Evolutionary conservation across 495 filamentous ascomycete species (phyloP).

Genomic region (Aspergillus sclerotiicarbonarius): DNA sequence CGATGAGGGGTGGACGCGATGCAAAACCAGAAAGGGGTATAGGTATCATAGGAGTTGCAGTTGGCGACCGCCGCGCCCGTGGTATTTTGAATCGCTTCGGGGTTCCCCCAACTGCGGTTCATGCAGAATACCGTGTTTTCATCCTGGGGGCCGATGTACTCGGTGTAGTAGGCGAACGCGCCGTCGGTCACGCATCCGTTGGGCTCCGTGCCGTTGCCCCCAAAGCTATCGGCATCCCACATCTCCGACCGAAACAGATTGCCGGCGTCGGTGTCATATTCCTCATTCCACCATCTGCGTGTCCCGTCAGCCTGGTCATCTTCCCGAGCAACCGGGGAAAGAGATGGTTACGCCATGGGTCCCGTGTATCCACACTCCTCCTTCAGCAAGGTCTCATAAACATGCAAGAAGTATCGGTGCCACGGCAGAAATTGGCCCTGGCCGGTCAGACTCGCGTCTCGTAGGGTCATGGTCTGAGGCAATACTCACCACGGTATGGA

Average conservation of each 20-base stretch:
- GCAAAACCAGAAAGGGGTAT: neutral
- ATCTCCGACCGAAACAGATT: neutral
- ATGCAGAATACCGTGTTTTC: neutral
- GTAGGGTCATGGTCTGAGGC: neutral
- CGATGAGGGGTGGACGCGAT: neutral
- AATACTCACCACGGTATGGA: neutral
- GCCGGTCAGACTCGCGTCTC: neutral
- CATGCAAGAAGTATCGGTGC: neutral
- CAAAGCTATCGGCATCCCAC: neutral
- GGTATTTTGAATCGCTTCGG: neutral
- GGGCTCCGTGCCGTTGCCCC: neutral
- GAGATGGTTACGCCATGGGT: neutral
- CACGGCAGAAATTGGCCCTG: neutral
- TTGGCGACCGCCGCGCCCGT: neutral
- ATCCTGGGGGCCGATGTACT: neutral
- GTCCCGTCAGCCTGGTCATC: neutral
- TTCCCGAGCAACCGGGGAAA: neutral
- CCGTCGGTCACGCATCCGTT: neutral
- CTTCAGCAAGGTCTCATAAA: neutral
- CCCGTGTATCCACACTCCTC: neutral
- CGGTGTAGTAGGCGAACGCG: neutral
- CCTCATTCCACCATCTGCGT: neutral
- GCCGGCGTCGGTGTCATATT: neutral
- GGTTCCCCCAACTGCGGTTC: neutral
- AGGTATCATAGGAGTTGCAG: neutral